phyloP scores from a whole-genome alignment of 331 rosid species.

The Malus hybrid region DNA sequence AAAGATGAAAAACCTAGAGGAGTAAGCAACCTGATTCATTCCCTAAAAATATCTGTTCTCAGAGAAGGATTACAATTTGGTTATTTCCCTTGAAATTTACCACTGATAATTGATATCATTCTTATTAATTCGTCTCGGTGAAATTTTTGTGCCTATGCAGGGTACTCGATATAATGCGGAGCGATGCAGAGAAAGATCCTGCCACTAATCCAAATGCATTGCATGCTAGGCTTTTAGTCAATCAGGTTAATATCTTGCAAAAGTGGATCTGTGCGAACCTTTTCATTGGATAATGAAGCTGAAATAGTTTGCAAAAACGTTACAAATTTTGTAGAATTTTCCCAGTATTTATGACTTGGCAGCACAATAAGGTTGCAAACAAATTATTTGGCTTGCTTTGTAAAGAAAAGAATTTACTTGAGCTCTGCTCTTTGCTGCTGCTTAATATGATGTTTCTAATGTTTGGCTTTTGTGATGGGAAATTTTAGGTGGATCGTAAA shows the following conservation, averaged over 20 bases:
- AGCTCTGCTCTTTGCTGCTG: neutral
- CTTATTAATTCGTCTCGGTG: neutral
- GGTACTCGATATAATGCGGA: slow-evolving; percentile 77
- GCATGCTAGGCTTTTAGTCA: slow-evolving; percentile 65
- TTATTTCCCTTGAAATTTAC: no score
- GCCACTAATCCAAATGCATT: slow-evolving; percentile 48
- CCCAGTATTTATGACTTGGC: slow-evolving; percentile 2
- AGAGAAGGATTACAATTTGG: no score
- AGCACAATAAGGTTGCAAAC: neutral
- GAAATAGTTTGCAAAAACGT: neutral
- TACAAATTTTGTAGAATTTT: neutral
- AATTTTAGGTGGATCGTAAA: slow-evolving; percentile 79
- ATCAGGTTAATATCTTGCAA: slow-evolving; percentile 52
- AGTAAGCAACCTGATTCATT: neutral
- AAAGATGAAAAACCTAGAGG: neutral
- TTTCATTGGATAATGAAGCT: neutral
- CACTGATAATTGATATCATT: neutral
- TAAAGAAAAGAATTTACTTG: neutral
- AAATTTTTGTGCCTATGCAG: slow-evolving; percentile 39
- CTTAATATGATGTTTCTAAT: neutral
- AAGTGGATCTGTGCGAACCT: neutral
- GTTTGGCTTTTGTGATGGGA: slow-evolving; percentile 4
- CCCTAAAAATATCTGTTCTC: neutral
- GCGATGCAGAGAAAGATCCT: slow-evolving; percentile 75
- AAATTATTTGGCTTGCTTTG: slow-evolving; percentile 2